phyloP scores from a whole-genome alignment of 1,139 yeast genomes.

The Candida neerlandica region DNA sequence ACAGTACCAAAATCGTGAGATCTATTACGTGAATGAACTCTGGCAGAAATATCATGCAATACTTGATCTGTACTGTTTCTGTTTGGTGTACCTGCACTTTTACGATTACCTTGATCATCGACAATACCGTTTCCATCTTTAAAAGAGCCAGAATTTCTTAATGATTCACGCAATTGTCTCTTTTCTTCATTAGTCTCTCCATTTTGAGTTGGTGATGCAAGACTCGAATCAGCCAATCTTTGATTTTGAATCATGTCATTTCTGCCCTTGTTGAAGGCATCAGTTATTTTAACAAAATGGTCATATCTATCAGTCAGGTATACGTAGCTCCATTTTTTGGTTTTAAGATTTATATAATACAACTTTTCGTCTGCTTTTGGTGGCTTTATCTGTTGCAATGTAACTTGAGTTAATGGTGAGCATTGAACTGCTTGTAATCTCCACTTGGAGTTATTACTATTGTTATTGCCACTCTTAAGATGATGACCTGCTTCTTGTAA shows the following conservation, averaged over 20 bases:
- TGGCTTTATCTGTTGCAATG: constrained; percentile 42
- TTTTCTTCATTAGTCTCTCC: constrained; percentile 37
- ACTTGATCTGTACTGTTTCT: constrained; percentile 43
- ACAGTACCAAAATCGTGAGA: constrained; percentile 46
- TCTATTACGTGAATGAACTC: constrained; percentile 58
- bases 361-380: constrained; percentile 27
- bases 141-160: constrained; percentile 38
- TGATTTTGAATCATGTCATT: constrained; percentile 56
- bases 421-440: constrained; percentile 74
- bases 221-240: constrained; percentile 41
- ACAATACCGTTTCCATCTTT: constrained; percentile 24
- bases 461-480: constrained; percentile 14
- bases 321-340: constrained; percentile 53
- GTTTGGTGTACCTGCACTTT: constrained; percentile 27
- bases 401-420: constrained; percentile 71
- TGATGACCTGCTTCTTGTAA: constrained; percentile 22
- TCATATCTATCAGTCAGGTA: constrained; percentile 67
- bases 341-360: constrained; percentile 50
- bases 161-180: constrained; percentile 42
- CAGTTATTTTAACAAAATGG: constrained; percentile 58
- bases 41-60: constrained; percentile 55
- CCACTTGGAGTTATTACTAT: constrained; percentile 20
- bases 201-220: constrained; percentile 13
- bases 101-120: constrained; percentile 30
- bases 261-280: constrained; percentile 65